phyloP scores from a whole-genome alignment of 371 early-diverging fungal genomes.

The Mitosporidium daphniae region DNA sequence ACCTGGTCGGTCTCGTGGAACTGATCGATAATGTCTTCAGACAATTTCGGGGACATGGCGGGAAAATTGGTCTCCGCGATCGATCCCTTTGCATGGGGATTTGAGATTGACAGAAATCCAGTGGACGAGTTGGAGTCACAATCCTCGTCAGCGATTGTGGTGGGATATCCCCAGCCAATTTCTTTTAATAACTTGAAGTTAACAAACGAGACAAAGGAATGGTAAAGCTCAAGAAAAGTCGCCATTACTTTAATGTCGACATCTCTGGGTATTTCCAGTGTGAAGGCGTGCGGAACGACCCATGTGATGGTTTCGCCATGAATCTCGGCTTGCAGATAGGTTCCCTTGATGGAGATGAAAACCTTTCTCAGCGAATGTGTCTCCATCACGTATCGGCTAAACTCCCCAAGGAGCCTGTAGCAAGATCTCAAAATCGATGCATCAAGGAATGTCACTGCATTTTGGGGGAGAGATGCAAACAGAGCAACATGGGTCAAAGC shows the following conservation, averaged over 20 bases:
- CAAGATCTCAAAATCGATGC: conserved; percentile 21
- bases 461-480: conserved; percentile 21
- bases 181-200: conserved; percentile 66
- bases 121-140: no score
- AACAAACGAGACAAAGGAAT: conserved; percentile 58
- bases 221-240: conserved; percentile 75
- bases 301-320: conserved; percentile 63
- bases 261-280: conserved; percentile 39
- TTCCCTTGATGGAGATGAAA: conserved; percentile 82
- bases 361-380: conserved; percentile 33
- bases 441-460: conserved; percentile 16
- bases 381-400: conserved; percentile 47
- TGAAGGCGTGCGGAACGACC: conserved; percentile 69
- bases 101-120: no score
- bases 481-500: conserved; percentile 60
- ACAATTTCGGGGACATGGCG: no score
- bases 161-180: no score
- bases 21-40: no score
- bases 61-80: no score
- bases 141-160: no score
- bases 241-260: conserved; percentile 81
- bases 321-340: conserved; percentile 81
- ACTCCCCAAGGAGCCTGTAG: conserved; percentile 40
- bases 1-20: no score
- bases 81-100: no score